A percentile compares a stretch with the other conserved stretches of the same genome.
Conservation (phyloP, 805 yeast genomes). For the Wickerhamomyces bisporus region DNA sequence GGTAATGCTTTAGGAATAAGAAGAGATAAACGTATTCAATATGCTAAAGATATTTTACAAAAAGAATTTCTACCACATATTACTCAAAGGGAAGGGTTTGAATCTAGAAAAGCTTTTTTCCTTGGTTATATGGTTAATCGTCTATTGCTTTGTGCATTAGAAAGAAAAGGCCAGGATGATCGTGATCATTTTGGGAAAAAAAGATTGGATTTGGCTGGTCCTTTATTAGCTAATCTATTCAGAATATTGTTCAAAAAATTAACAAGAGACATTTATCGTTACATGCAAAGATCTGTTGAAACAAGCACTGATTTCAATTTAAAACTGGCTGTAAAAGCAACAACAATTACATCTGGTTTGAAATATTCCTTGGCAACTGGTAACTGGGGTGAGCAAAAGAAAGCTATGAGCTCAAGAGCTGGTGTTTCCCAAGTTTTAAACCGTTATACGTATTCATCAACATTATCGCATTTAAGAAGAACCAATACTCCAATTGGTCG, state of each 20-base stretch:
- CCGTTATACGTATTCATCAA: constrained; percentile 97
- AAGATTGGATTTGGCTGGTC: constrained; percentile 98
- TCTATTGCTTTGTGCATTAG: constrained; percentile 89
- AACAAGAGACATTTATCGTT: constrained; percentile 94
- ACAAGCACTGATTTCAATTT: constrained; percentile 95
- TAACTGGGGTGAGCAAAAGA: constrained; percentile 99
- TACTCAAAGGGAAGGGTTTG: constrained; percentile 95
- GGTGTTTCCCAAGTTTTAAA: constrained; percentile 99
- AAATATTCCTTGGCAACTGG: constrained; percentile 98
- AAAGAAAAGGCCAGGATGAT: constrained; percentile 97
- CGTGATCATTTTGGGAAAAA: constrained; percentile 99
- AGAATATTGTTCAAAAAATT: constrained; percentile 89
- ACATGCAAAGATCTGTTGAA: constrained; percentile 98
- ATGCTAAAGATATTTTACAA: constrained; percentile 93
- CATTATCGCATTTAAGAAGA: constrained; percentile 96
- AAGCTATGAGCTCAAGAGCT: constrained; percentile 97
- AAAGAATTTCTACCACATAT: constrained; percentile 96
- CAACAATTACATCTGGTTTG: constrained; percentile 95
- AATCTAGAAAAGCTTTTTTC: constrained; percentile 94
- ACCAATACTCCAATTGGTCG: constrained; percentile 99
- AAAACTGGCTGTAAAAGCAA: constrained; percentile 94
- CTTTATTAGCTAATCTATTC: constrained; percentile 91
- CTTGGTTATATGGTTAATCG: constrained; percentile 97
- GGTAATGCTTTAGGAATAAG: constrained; percentile 94
- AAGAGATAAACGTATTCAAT: constrained; percentile 96